Base-by-base conservation (phyloP, 768 basidiomycete species). In the Russula vinacea region DNA sequence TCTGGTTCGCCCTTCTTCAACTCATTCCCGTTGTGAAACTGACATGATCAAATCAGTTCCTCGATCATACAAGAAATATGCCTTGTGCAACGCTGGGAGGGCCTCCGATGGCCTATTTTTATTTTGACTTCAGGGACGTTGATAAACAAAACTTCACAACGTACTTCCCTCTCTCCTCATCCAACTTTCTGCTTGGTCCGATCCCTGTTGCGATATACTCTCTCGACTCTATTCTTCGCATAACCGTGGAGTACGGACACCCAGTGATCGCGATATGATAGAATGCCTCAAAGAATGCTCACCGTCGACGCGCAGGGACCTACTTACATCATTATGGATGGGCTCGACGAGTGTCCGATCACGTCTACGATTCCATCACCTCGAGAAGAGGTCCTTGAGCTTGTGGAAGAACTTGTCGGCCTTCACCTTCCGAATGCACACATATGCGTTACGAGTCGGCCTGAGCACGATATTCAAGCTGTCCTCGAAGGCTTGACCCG, bases 261-360 rank as follows among this genome's bases (percentile, higher is more conserved):
- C 60, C 10, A 44, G 32, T 26, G 52, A 53, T 22, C 26, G 6
- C 7, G 52, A 42, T 2, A 42, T 61, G 32, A 45, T 47, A 9
- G 24, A 45, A 44, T 62, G 54, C 17, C 54, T 62, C 3, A 49
- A 26, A 35, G 35, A 62, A 62, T 62, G 45, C 61, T 62, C n/a
- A 50, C 16, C 19, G 17, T 26, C 37, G 6, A 33, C 0, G 11
- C 19, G 2, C 42, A 53, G 7, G 19, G 11, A 5, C 54, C 61
- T 10, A 49, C 53, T 22, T 62, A 49, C 47, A 56, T 62, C 7
- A 62, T 62, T 13, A n/a, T 62, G n/a, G 61, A 62, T 24, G 61
- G 54, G 13, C 61, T 62, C 17, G 61, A 62, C 13, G 61, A 62
- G 24, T 62, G 54, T 14, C 54, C 61, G 3, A 62, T 26, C 6